phyloP scores from a whole-genome alignment of 2,329 filamentous ascomycete genomes.

The Alternaria sp. region DNA sequence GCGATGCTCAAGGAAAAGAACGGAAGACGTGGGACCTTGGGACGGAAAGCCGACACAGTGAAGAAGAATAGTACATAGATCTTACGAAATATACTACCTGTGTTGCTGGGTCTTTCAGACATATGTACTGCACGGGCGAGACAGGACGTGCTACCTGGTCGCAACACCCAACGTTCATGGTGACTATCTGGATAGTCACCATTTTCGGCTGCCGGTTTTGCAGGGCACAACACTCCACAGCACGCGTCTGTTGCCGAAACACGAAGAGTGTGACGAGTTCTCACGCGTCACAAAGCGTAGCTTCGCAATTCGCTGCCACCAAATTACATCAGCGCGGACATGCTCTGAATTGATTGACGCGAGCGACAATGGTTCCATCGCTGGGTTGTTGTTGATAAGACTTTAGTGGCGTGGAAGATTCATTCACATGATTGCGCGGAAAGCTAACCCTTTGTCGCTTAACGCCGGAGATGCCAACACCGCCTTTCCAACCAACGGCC shows the following conservation, averaged over 20 bases:
- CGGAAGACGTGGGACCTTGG: not conserved
- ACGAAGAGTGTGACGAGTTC: not conserved
- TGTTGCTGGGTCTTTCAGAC: too few relatives aligned
- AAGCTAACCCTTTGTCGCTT: conserved; percentile 19
- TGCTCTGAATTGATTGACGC: not conserved
- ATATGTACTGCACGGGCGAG: not conserved
- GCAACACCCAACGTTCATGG: not conserved
- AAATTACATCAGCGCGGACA: not conserved
- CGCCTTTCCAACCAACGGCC: conserved; percentile 23
- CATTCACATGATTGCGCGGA: conserved; percentile 26
- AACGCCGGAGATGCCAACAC: conserved; percentile 19
- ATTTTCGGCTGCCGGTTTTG: not conserved
- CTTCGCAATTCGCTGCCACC: not conserved
- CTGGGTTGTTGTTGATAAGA: not conserved
- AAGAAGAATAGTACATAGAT: not conserved
- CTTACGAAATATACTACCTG: not conserved
- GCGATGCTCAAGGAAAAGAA: not conserved
- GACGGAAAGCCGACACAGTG: not conserved
- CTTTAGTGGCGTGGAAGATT: not conserved
- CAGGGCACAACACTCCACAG: not conserved
- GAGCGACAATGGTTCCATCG: not conserved
- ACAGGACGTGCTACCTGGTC: not conserved
- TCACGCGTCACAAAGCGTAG: conserved; percentile 2
- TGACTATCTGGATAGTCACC: not conserved
- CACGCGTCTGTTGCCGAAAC: not conserved